These are phyloP conservation scores for Ramaria sp. DNA, from an alignment of 768 basidiomycete species.

Conservation along the genomic window DNA sequence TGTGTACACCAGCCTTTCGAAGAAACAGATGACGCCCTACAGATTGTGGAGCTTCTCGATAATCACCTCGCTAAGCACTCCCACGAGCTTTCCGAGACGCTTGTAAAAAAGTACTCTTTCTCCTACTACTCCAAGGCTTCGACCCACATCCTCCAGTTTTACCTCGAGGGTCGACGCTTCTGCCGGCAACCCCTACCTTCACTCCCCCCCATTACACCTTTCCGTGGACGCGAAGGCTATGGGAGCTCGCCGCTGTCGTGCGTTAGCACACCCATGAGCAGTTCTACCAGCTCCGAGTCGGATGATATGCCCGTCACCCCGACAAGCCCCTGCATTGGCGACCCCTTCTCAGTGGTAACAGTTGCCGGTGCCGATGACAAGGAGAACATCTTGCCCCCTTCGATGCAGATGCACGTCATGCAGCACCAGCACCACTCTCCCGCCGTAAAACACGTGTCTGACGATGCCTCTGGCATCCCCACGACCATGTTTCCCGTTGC, in stretches of 20 bases:
- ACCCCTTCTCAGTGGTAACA: slow-evolving; percentile 29
- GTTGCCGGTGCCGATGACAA: slow-evolving; percentile 41
- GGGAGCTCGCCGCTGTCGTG: slow-evolving; percentile 33
- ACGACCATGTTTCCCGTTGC: slow-evolving; percentile 53
- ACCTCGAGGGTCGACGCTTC: slow-evolving; percentile 80
- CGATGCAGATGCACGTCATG: slow-evolving; percentile 59
- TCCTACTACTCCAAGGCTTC: slow-evolving; percentile 95
- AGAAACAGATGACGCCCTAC: slow-evolving; percentile 73
- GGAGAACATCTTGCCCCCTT: slow-evolving; percentile 53
- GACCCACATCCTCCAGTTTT: slow-evolving; percentile 86
- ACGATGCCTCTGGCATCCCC: slow-evolving; percentile 34
- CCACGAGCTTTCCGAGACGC: slow-evolving; percentile 88
- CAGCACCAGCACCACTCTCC: slow-evolving; percentile 4
- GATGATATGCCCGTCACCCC: slow-evolving; percentile 83
- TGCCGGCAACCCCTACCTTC: slow-evolving; percentile 31
- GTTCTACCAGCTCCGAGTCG: slow-evolving; percentile 67
- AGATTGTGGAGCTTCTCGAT: slow-evolving; percentile 82
- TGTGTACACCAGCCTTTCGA: slow-evolving; percentile 33
- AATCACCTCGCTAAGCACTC: slow-evolving; percentile 77
- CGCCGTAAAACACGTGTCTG: slow-evolving; percentile 1
- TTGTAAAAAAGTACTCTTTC: slow-evolving; percentile 97
- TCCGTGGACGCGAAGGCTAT: slow-evolving; percentile 14
- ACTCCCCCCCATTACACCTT: slow-evolving; percentile 60
- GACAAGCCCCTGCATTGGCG: slow-evolving; percentile 47
- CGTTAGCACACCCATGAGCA: slow-evolving; percentile 64